Percentiles rank a stretch among this genome's conserved stretches.
Conservation (phyloP, 2,329 filamentous ascomycete genomes). For the Alternaria dauci region DNA sequence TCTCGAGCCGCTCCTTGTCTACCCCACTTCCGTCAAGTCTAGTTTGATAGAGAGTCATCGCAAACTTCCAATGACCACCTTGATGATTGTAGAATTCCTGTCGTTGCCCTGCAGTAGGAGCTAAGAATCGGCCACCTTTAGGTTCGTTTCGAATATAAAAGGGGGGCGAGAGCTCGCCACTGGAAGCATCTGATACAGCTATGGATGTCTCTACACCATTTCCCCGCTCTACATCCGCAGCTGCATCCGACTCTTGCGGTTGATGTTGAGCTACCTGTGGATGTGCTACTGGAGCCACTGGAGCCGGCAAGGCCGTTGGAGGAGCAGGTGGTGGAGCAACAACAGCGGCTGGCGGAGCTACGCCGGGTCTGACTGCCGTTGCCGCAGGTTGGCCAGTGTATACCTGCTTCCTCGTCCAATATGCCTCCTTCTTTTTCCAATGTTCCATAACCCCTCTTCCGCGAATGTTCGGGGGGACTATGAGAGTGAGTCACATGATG, state of each 20-base stretch:
- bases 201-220: neutral
- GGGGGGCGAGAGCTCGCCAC: neutral
- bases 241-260: neutral
- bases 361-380: neutral
- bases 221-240: neutral
- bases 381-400: neutral
- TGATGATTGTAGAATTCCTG: neutral
- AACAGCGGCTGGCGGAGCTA: too few species aligned
- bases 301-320: neutral
- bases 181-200: neutral
- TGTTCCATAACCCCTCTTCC: neutral
- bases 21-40: neutral
- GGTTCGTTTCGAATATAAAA: neutral
- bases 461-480: neutral
- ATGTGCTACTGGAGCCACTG: neutral
- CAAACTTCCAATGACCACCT: neutral
- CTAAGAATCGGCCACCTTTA: accelerated
- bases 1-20: neutral
- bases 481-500: neutral
- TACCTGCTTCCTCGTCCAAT: neutral
- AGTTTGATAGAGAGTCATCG: neutral
- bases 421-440: neutral
- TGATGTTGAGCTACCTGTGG: neutral
- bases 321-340: too few species aligned
- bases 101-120: neutral